phyloP scores from a whole-genome alignment of 140 eudicot species.

The Ambrosia hybrid region DNA sequence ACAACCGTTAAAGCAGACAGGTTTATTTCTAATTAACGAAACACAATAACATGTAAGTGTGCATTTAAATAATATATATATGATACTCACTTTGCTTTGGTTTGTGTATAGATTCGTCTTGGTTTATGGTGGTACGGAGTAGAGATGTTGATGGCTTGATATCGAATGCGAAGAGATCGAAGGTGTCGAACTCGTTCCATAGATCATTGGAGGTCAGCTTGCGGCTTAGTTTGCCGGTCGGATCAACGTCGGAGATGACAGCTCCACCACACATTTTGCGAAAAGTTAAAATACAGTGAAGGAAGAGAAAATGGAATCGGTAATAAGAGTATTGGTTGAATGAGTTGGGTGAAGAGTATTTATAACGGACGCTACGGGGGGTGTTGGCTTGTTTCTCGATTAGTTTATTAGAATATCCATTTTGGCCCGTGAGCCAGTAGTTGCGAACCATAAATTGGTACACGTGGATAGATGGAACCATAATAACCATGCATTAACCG shows the following conservation, averaged over 20 bases:
- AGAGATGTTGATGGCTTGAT: slow-evolving; percentile 27
- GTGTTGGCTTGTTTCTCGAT: not conserved
- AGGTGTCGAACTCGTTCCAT: slow-evolving; percentile 49
- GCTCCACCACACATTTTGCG: slow-evolving; percentile 82
- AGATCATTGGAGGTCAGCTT: slow-evolving; percentile 57
- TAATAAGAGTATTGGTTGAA: not conserved
- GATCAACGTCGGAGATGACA: slow-evolving; percentile 57
- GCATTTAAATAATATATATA: not conserved
- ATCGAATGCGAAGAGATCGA: slow-evolving; percentile 35
- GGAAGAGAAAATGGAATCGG: not conserved
- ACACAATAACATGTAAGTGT: no score
- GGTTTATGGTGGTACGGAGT: slow-evolving; percentile 7
- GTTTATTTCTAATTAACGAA: no score
- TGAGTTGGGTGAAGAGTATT: slow-evolving; percentile 5
- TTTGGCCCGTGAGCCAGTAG: no score
- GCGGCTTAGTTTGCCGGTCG: slow-evolving; percentile 41
- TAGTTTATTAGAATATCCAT: no score
- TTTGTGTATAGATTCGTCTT: slow-evolving; percentile 4
- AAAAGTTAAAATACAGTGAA: not conserved
- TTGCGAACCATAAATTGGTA: no score
- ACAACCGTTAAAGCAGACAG: no score
- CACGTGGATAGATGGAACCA: no score
- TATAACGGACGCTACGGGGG: slow-evolving; percentile 9
- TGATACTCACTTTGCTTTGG: slow-evolving; percentile 24
- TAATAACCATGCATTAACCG: no score